These are phyloP conservation scores for Fraxinus greggii DNA, from an alignment of 305 asterid genomes.

Conservation along the genomic window DNA sequence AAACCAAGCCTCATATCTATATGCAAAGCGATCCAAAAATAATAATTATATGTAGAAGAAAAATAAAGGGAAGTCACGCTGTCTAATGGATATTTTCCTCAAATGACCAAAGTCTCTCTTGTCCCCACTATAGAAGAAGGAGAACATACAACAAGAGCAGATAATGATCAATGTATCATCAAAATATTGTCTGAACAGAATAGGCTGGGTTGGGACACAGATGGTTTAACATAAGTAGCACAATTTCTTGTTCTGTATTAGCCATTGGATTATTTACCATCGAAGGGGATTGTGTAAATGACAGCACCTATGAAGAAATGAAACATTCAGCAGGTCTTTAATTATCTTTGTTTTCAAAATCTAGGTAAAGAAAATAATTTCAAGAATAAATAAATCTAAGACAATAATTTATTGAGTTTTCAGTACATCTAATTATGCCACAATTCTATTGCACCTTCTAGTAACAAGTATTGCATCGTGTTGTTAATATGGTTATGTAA, in stretches of 20 bases:
- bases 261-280: background rate
- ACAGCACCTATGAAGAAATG: background rate
- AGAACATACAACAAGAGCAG: background rate
- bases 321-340: background rate
- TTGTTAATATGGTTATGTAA: background rate
- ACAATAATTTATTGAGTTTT: background rate
- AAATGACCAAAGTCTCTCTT: background rate
- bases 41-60: background rate
- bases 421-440: background rate
- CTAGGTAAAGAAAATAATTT: background rate
- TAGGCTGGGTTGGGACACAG: background rate
- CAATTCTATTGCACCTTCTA: background rate
- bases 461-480: background rate
- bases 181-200: background rate
- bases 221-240: background rate
- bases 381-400: background rate
- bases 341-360: background rate
- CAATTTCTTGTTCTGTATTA: background rate
- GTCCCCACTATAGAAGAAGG: background rate
- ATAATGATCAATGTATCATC: background rate
- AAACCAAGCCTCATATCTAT: background rate
- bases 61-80: background rate
- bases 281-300: background rate
- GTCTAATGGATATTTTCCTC: background rate
- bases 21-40: background rate